Conservation (phyloP, 73 alveolate genomes). For the Stentor coeruleus region DNA sequence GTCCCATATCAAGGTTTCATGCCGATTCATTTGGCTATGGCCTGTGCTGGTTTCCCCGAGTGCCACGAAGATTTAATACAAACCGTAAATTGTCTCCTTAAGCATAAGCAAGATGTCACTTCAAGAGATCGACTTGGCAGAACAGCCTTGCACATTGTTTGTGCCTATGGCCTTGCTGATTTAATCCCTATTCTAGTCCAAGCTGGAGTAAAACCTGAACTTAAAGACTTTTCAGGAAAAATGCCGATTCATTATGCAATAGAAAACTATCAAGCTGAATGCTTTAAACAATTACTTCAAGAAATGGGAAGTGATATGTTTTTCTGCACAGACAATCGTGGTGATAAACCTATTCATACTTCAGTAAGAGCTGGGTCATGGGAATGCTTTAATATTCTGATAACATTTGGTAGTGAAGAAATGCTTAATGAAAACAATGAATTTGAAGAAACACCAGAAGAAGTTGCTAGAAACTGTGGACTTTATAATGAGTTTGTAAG, state of each 20-base stretch:
- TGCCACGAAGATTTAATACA: neutral
- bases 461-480: constrained; percentile 38
- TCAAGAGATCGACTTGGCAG: constrained; percentile 47
- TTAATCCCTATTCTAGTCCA: neutral
- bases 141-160: constrained; percentile 36
- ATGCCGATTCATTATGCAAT: constrained; percentile 34
- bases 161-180: constrained; percentile 29
- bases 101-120: constrained; percentile 24
- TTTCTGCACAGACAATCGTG: constrained; percentile 7
- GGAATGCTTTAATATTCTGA: constrained; percentile 33
- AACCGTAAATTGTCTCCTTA: neutral
- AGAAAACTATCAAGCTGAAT: constrained; percentile 24
- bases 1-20: neutral
- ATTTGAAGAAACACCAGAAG: constrained; percentile 22
- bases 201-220: constrained; percentile 21
- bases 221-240: constrained; percentile 32
- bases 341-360: neutral
- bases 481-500: constrained; percentile 20
- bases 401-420: constrained; percentile 19
- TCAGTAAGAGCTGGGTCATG: constrained; percentile 31
- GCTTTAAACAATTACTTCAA: neutral
- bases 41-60: neutral
- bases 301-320: neutral
- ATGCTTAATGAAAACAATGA: constrained; percentile 12
- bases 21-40: neutral